Evolutionary conservation across 148 eudicot species (phyloP), one percentile per base, ranked within the genome.

Genomic region (Mesembryanthemum crystallinum): DNA sequence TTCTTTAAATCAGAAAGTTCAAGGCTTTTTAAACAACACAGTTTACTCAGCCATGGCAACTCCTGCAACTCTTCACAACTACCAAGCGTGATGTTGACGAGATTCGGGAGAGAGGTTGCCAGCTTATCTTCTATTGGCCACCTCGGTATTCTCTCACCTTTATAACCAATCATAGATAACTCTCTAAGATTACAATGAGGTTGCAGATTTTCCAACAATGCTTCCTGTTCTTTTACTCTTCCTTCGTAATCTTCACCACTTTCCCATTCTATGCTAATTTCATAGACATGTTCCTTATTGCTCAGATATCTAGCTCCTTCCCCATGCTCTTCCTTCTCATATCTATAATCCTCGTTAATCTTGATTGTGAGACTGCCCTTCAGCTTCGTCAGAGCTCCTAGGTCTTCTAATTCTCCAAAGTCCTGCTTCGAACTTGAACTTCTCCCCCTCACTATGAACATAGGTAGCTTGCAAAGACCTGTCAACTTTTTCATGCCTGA

Each of bases 71-170:
- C 24, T 9, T 35, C 5, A 51, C 72, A 64, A 27, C 7, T 10
- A 3, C 12, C 0, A 0, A 80, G 51, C 11, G 7, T 1, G 12
- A 80, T 54, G 32, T 63, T 45, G 8, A 80, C 73, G 4, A 81
- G 83, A 17, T 81, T 64, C 0, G 76, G 83, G 67, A 76, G 76
- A 43, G 21, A 63, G 6, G 64, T 29, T 21, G 15, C 71, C 67
- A 39, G 30, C 8, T 27, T 24, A 39, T 62, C 69, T 6, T 23
- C 25, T 59, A 52, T 23, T 49, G 47, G 68, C 84, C 84, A 82
- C 21, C 28, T 39, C 32, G 82, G 81, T 25, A 82, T 57, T 32
- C 9, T 57, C 11, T 24, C 3, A 5, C 76, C 79, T 0, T 18
- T 4, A 24, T 74, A 82, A 0, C 0, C 0, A n/a, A n/a, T n/a